Evolutionary conservation across 805 yeast genomes (phyloP).

Genomic region (Hanseniaspora singularis): DNA sequence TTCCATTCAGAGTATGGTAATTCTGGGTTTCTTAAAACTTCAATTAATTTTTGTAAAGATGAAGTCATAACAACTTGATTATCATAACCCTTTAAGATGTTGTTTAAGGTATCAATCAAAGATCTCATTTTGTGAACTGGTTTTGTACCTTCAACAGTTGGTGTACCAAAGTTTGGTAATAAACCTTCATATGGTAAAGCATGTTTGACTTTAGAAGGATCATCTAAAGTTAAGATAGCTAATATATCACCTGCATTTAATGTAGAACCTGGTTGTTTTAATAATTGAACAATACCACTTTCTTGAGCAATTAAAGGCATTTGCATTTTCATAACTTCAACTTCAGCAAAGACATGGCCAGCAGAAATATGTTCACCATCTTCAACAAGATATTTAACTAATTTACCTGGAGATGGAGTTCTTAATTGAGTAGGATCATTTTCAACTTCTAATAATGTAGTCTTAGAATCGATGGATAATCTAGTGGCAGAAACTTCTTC

Average conservation of each 20-base stretch:
- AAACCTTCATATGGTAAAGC: conserved; percentile 93
- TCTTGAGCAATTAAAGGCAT: conserved; percentile 94
- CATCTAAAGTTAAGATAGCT: conserved; percentile 88
- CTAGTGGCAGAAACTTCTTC: conserved; percentile 95
- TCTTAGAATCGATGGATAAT: conserved; percentile 86
- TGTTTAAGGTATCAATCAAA: conserved; percentile 48
- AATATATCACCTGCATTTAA: conserved; percentile 92
- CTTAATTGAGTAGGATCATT: conserved; percentile 97
- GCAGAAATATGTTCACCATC: conserved; percentile 84
- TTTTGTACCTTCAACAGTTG: conserved; percentile 70
- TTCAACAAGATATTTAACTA: conserved; percentile 85
- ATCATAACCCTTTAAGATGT: conserved; percentile 83
- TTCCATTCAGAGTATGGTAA: conserved; percentile 92
- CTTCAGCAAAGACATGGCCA: conserved; percentile 95
- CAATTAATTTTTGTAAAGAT: conserved; percentile 61
- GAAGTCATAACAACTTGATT: conserved; percentile 88
- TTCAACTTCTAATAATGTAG: conserved; percentile 86
- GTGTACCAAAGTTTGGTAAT: conserved; percentile 77
- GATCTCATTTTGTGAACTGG: conserved; percentile 63
- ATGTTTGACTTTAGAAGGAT: conserved; percentile 93
- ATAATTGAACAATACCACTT: conserved; percentile 79
- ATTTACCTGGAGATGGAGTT: conserved; percentile 98
- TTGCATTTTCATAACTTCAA: conserved; percentile 99
- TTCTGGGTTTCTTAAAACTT: conserved; percentile 61
- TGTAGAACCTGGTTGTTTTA: conserved; percentile 98